Percentiles rank a stretch among this genome's conserved stretches.
phyloP scores from a whole-genome alignment of 208 protist species.

The Herpetomonas samuelpessoai region DNA sequence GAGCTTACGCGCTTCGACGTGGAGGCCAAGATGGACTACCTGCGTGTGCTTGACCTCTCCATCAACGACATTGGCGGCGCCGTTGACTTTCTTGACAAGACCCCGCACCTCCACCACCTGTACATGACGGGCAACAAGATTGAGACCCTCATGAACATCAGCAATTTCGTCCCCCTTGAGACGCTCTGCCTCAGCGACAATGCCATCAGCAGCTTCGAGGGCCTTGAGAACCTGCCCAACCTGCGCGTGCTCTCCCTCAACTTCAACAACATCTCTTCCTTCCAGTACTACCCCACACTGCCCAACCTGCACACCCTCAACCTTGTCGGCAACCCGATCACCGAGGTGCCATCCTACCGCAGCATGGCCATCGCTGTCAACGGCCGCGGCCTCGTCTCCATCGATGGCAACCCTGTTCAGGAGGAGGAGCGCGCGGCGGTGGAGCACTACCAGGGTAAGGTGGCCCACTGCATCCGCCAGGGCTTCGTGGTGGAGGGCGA shows the following conservation, averaged over 20 bases:
- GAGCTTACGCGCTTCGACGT: constrained; percentile 85
- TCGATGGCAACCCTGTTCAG: constrained; percentile 86
- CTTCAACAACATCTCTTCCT: constrained; percentile 91
- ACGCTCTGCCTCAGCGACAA: constrained; percentile 92
- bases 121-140: constrained; percentile 94
- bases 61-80: constrained; percentile 89
- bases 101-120: constrained; percentile 84
- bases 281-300: constrained; percentile 80
- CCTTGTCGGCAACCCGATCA: constrained; percentile 89
- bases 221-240: constrained; percentile 81
- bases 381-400: constrained; percentile 69
- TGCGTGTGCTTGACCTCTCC: constrained; percentile 90
- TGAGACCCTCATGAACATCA: constrained; percentile 78
- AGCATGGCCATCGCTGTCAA: constrained; percentile 91
- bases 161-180: constrained; percentile 77
- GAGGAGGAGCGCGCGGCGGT: constrained; percentile 83
- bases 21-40: constrained; percentile 74
- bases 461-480: constrained; percentile 87
- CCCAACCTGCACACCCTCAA: constrained; percentile 90
- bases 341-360: constrained; percentile 81
- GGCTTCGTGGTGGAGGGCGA: constrained; percentile 90
- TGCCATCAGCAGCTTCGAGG: constrained; percentile 87
- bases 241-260: constrained; percentile 91
- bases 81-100: constrained; percentile 80
- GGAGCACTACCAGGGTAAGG: constrained; percentile 88